These are phyloP conservation scores for Postia placenta DNA, from an alignment of 768 basidiomycete genomes.

Conservation along the genomic window DNA sequence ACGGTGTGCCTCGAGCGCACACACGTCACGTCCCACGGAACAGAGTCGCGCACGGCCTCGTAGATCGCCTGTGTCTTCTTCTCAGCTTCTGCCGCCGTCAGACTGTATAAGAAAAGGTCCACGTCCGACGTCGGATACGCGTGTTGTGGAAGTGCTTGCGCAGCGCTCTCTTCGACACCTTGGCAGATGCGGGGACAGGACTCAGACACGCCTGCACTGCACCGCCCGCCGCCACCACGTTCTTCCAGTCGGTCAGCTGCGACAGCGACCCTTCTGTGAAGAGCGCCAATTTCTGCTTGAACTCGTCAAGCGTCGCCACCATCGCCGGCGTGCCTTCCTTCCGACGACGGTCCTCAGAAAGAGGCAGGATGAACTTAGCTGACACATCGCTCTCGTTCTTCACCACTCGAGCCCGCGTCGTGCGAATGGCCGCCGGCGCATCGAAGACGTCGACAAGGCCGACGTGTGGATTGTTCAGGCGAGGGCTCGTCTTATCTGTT, in stretches of 20 bases:
- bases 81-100: slow-evolving; percentile 56
- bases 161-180: slow-evolving; percentile 47
- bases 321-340: slow-evolving; percentile 45
- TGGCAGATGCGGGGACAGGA: slow-evolving; percentile 42
- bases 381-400: slow-evolving; percentile 36
- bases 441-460: slow-evolving; percentile 57
- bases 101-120: slow-evolving; percentile 57
- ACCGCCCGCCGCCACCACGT: slow-evolving; percentile 58
- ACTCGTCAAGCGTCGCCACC: slow-evolving; percentile 46
- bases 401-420: slow-evolving; percentile 45
- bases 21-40: slow-evolving; percentile 65
- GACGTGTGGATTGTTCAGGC: slow-evolving; percentile 43
- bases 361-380: slow-evolving; percentile 48
- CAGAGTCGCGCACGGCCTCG: slow-evolving; percentile 57
- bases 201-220: slow-evolving; percentile 51
- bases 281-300: slow-evolving; percentile 57
- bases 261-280: slow-evolving; percentile 60
- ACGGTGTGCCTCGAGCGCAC: slow-evolving; percentile 61
- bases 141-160: slow-evolving; percentile 50
- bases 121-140: slow-evolving; percentile 58
- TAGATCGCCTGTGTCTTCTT: slow-evolving; percentile 53
- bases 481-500: slow-evolving; percentile 39
- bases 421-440: slow-evolving; percentile 41
- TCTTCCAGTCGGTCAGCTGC: slow-evolving; percentile 55
- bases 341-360: slow-evolving; percentile 38